Evolutionary conservation across 1,139 yeast genomes (phyloP), one percentile per base, ranked within the genome.

Genomic region (Protomyces pachydermus): DNA sequence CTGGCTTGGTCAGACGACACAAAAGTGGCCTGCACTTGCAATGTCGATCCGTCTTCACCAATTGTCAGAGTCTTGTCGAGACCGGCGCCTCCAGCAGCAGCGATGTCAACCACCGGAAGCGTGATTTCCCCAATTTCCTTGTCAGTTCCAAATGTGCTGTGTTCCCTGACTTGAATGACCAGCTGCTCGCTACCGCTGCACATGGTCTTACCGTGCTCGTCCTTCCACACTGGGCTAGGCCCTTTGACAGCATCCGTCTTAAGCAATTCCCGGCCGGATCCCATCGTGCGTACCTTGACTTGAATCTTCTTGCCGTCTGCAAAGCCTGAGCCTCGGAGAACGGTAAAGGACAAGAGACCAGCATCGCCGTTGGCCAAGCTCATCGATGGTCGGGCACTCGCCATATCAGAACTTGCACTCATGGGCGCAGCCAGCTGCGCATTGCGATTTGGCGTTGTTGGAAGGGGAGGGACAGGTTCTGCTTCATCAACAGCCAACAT

Each of bases 111-210:
- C 1, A 77, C 63, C 3, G 69, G 66, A 23, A 77, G 60, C 1
- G 73, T 64, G 4, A 83, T 84, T 61, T 79, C 80, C 16, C 88
- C 96, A 58, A 90, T 68, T 62, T 83, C 87, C 54, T 79, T 79
- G 68, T 83, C 85, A 71, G 87, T 85, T 53, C 96, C 93, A 70
- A 91, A 81, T 2, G 84, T 81, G 74, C 88, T 95, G 72, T 84
- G 87, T 60, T 86, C 85, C 23, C 20, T n/a, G 23, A 42, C 48
- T 10, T 50, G 54, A n/a, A 50, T 4, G 18, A 50, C 37, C 18
- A 50, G 10, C 34, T 12, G 37, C 3, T 50, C 48, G 25, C 25
- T 25, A 16, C 18, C 28, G 37, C 10, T 18, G 54, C 37, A 32
- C 16, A 25, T 32, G 35, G 37, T 34, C 20, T 28, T 28, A 9